Base-by-base conservation (phyloP, 345 rosid genomes). In the Barbarea vulgaris region DNA sequence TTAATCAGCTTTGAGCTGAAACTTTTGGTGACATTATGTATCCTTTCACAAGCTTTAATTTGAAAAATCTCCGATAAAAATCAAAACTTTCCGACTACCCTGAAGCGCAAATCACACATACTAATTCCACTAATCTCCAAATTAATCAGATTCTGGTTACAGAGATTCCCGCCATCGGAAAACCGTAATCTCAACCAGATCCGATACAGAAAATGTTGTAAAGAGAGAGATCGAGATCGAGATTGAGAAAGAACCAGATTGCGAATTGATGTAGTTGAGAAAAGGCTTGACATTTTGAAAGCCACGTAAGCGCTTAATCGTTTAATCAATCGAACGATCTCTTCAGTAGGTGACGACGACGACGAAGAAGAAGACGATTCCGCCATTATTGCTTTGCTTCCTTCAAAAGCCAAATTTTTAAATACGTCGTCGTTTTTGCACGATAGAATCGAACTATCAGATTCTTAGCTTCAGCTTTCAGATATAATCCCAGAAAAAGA, bases 261-360 rank as follows among this genome's bases (percentile, higher is more conserved):
- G 15, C 81, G 84, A 84, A 89, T 75, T 37, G 88, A 82, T 78
- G 83, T 78, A 39, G 96, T 76, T 34, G 97, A 73, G 83, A 89
- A 82, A 78, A 89, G 72, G 65, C 50, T 69, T 4, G 82, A 74
- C 79, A 79, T 79, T 73, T 74, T 79, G 67, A 79, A 69, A 57
- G 94, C 84, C 67, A 96, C 78, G 81, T 83, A 93, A 51, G 96
- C 93, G 47, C 99, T 91, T 64, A 96, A 83, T 7, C 97, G 94
- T 80, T 91, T 96, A 76, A 96, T 87, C 73, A 93, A 87, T 79
- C 89, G 93, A 41, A 93, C 72, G 63, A 93, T 81, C 77, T 93
- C 96, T 37, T 90, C 99, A 67, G 84, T 87, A 18, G 97, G 84
- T 60, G 93, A 83, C 6, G 81, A 13, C 31, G 69, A 13, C 31